Conservation (phyloP, 192 early-diverging fungal species). For the Phlyctochytrium planicorne region DNA sequence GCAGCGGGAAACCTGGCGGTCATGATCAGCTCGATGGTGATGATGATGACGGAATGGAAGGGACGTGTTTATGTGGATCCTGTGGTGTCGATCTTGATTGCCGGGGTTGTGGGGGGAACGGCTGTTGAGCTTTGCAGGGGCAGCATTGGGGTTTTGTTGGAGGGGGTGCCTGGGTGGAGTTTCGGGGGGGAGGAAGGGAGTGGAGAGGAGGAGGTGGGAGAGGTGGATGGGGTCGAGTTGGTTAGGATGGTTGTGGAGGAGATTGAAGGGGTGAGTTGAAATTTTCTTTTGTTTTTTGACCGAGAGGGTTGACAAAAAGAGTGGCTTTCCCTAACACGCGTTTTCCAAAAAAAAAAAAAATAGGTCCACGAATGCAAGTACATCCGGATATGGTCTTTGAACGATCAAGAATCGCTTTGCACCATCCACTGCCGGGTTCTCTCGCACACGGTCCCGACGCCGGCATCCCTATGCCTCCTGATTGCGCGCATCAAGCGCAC, state of each 20-base stretch:
- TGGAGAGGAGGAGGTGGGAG: not conserved
- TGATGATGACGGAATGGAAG: not conserved
- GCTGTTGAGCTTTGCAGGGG: not conserved
- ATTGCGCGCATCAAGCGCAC: not conserved
- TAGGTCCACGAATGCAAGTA: not conserved
- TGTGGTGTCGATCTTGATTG: not conserved
- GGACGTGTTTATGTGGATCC: not conserved
- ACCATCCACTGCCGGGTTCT: not conserved
- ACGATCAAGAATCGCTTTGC: not conserved
- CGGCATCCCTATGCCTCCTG: not conserved
- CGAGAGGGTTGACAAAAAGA: not conserved
- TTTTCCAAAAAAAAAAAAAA: not conserved
- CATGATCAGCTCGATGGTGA: not conserved
- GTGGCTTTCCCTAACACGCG: not conserved
- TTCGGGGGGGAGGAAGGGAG: no score
- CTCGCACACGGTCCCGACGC: not conserved
- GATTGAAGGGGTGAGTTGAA: not conserved
- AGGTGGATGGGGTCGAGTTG: not conserved
- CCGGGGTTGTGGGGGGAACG: not conserved
- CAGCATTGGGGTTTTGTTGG: not conserved
- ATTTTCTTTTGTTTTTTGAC: not conserved
- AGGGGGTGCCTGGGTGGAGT: constrained; percentile 1
- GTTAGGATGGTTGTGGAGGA: not conserved
- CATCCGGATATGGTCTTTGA: not conserved
- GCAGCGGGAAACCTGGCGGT: constrained; percentile 3